These are phyloP conservation scores for Kalmusia sp. DNA, from an alignment of 2,329 filamentous ascomycete genomes.

Conservation along the genomic window DNA sequence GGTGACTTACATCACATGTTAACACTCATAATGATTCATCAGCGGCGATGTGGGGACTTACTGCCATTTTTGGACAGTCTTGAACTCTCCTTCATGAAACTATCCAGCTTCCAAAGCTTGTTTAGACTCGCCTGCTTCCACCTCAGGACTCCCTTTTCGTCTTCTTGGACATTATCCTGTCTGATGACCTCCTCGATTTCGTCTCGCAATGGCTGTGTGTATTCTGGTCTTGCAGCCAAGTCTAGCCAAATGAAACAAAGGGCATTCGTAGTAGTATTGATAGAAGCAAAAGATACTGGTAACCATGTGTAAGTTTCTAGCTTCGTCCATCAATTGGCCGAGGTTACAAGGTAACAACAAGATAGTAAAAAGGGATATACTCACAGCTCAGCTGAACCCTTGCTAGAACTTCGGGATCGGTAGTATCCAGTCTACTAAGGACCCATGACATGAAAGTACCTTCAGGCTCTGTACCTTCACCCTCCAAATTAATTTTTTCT, in stretches of 20 bases:
- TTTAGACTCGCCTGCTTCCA: background rate
- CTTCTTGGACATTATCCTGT: background rate
- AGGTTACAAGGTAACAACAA: too few relatives aligned
- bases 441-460: background rate
- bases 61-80: background rate
- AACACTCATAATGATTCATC: too few relatives aligned
- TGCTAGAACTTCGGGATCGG: background rate
- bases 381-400: background rate
- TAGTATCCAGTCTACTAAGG: background rate
- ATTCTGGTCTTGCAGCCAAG: background rate
- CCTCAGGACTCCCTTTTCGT: background rate
- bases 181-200: background rate
- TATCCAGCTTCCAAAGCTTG: constrained; percentile 6
- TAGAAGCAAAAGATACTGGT: background rate
- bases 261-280: background rate
- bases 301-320: background rate
- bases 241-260: background rate
- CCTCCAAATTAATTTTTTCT: background rate
- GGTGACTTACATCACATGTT: background rate
- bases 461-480: background rate
- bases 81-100: constrained; percentile 7
- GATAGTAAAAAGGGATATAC: too few relatives aligned
- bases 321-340: too few relatives aligned
- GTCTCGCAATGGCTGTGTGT: background rate
- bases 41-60: too few relatives aligned